Base-by-base conservation (phyloP, 179 eudicot species). In the Spinacia oleracea region DNA sequence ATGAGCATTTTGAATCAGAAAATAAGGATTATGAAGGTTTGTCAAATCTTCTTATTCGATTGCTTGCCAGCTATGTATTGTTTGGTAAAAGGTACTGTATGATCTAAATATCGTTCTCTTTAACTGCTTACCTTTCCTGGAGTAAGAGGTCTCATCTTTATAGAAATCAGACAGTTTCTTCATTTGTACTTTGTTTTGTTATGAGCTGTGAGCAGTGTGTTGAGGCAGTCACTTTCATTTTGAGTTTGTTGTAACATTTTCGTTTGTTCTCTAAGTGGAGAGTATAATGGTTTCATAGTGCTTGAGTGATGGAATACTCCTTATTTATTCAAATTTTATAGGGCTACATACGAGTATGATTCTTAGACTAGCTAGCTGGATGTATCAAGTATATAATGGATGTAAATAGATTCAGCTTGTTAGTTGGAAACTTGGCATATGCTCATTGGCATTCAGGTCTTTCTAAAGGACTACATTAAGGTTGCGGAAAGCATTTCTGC, bases 21-120 rank as follows among this genome's bases (percentile, higher is more conserved):
- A 67, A 80, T 70, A 89, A 93, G 82, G 86, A 89, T 73, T 88
- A 86, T 86, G 90, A 85, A 95, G 98, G 98, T 94, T 79, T 80
- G 88, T 64, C 55, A 21, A 42, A 21, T 32, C 21, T 34, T 27
- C 31, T 23, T 25, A 59, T 32, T 27, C 9, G 14, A 72, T 16
- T 81, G 4, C 32, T 34, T 55, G 7, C 23, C n/a, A 15, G 9
- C 27, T 59, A 25, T 40, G 35, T 27, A 12, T 66, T 65, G 42
- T 25, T 69, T 69, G 53, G 21, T 43, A 69, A 45, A 45, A 3
- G 12, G 1, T 38, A 38, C 50, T 40, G 8, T 38, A 16, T 38
- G 67, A 48, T 34, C 12, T 21, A 10, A 40, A 10, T 43, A 20
- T 43, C 14, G 6, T 53, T 71, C 40, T 43, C 38, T 32, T 11